phyloP scores from a whole-genome alignment of 2,329 filamentous ascomycete species.

The Exophiala sp. region DNA sequence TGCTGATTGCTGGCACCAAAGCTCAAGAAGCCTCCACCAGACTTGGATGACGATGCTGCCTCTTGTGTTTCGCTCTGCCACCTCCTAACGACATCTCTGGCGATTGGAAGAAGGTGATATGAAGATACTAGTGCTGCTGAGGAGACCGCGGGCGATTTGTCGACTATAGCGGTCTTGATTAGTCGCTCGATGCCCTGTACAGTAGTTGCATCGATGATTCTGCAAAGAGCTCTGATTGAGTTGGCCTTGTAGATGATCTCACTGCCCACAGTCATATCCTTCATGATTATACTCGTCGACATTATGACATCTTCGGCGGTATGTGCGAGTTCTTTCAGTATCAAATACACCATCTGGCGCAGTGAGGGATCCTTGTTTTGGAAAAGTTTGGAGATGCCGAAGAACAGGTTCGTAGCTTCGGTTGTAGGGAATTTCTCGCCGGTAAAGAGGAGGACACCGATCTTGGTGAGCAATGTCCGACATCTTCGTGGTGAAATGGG shows the following conservation, averaged over 20 bases:
- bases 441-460: conserved; percentile 91
- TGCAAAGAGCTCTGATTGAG: conserved; percentile 89
- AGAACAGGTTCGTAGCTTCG: conserved; percentile 97
- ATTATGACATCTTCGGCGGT: conserved; percentile 99
- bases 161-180: conserved; percentile 98
- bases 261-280: conserved; percentile 93
- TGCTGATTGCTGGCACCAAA: conserved; percentile 77
- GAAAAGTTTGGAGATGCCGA: conserved; percentile 98
- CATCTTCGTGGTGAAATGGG: conserved; percentile 97
- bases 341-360: conserved; percentile 97
- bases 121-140: conserved; percentile 94
- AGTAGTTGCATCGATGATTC: conserved; percentile 93
- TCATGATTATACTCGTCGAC: conserved; percentile 99
- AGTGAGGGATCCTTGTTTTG: conserved; percentile 98
- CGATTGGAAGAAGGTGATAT: conserved; percentile 95
- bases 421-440: conserved; percentile 96
- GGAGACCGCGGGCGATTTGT: conserved; percentile 96
- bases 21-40: conserved; percentile 83
- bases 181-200: conserved; percentile 97
- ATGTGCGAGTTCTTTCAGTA: conserved; percentile 94
- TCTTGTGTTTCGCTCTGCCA: conserved; percentile 99
- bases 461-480: conserved; percentile 94
- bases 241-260: conserved; percentile 93
- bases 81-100: conserved; percentile 88
- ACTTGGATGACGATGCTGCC: conserved; percentile 85